A percentile compares a stretch with the other conserved stretches of the same genome.
Conservation (phyloP, 2,329 filamentous ascomycete species). For the Aureobasidium pullulans region DNA sequence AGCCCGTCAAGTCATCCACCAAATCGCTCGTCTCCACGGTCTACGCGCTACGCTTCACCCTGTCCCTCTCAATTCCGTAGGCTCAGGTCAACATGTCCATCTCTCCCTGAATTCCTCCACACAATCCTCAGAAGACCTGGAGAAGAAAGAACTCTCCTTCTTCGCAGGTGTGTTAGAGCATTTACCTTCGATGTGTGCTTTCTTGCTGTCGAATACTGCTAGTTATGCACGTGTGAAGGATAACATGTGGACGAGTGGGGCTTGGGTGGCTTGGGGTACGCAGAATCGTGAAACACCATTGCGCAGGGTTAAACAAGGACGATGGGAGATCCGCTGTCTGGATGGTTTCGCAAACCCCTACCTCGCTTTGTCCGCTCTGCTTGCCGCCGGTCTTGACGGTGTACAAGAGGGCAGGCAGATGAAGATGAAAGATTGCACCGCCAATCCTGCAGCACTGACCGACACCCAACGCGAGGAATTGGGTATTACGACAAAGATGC, state of each 20-base stretch:
- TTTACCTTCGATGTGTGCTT: constrained; percentile 58
- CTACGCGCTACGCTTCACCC: constrained; percentile 67
- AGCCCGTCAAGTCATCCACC: constrained; percentile 60
- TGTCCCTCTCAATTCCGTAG: constrained; percentile 53
- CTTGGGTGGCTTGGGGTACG: constrained; percentile 72
- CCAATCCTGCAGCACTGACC: constrained; percentile 45
- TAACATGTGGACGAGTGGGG: constrained; percentile 69
- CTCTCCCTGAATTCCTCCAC: constrained; percentile 52
- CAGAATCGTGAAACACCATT: constrained; percentile 73
- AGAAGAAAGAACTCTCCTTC: constrained; percentile 53
- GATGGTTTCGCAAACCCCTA: constrained; percentile 78
- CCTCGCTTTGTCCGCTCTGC: constrained; percentile 55
- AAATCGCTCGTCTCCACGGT: constrained; percentile 54
- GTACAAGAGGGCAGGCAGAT: constrained; percentile 40
- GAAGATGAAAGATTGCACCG: constrained; percentile 45
- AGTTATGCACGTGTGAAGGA: constrained; percentile 64
- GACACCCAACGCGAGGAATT: constrained; percentile 42
- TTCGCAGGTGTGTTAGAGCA: constrained; percentile 62
- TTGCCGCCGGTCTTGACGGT: constrained; percentile 54
- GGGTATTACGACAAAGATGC: constrained; percentile 50
- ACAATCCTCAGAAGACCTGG: constrained; percentile 13
- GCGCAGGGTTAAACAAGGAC: constrained; percentile 55
- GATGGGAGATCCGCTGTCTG: constrained; percentile 74
- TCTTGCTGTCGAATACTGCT: constrained; percentile 57
- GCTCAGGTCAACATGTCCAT: constrained; percentile 63